These are phyloP conservation scores for Stachybotrys chartarum DNA, from an alignment of 2,329 filamentous ascomycete species.

Conservation along the genomic window DNA sequence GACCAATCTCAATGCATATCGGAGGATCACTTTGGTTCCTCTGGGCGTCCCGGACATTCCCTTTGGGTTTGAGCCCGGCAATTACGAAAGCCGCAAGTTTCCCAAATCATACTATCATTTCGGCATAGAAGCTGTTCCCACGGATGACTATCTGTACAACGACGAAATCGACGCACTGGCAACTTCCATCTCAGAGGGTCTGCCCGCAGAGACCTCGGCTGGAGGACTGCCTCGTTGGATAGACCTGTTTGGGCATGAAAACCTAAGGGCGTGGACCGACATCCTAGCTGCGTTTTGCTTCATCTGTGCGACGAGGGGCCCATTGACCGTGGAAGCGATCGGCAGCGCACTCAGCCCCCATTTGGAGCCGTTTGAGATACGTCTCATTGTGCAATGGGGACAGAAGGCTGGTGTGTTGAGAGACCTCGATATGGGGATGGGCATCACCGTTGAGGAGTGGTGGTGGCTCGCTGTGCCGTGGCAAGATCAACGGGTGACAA, in stretches of 20 bases:
- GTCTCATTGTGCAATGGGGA: conserved; percentile 53
- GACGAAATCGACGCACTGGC: conserved; percentile 37
- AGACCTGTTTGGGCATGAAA: conserved; percentile 56
- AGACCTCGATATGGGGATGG: conserved; percentile 29
- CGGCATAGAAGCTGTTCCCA: conserved; percentile 52
- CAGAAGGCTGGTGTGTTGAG: conserved; percentile 43
- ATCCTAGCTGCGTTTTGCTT: conserved; percentile 57
- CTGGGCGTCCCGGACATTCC: conserved; percentile 53
- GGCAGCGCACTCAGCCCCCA: conserved; percentile 48
- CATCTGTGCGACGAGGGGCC: conserved; percentile 54
- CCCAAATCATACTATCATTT: conserved; percentile 61
- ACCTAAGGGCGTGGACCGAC: conserved; percentile 56
- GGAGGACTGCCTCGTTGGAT: conserved; percentile 64
- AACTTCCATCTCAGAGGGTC: conserved; percentile 23
- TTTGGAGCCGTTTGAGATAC: conserved; percentile 57
- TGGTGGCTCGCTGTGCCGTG: conserved; percentile 55
- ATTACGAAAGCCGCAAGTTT: conserved; percentile 64
- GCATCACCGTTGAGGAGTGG: conserved; percentile 50
- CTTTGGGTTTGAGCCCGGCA: conserved; percentile 63
- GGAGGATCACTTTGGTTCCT: conserved; percentile 46
- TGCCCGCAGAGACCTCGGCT: conserved; percentile 33
- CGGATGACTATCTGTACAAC: conserved; percentile 54
- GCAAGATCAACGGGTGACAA: conserved; percentile 7
- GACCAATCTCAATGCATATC: conserved; percentile 55
- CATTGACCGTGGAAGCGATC: conserved; percentile 45